Evolutionary conservation across 1,284 basidiomycete species (phyloP), one percentile per base, ranked within the genome.

Genomic region (Moesziomyces sp.): DNA sequence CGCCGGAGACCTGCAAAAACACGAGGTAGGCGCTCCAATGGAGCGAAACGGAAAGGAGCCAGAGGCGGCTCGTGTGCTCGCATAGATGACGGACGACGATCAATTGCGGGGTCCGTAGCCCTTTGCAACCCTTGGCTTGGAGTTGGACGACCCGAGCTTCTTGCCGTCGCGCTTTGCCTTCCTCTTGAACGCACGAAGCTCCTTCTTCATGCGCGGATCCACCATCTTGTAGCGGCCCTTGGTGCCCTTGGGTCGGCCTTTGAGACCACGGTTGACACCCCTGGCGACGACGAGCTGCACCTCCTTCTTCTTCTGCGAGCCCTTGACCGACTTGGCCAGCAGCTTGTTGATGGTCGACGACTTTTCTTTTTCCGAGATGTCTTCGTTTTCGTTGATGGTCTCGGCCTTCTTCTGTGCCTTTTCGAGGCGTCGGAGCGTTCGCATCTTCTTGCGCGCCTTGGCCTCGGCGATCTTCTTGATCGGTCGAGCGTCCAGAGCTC

Each of bases 401-500:
- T 98, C 95, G 2, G 96, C 97, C 86, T 97, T 98, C 86, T 93
- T 94, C 88, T 94, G 90, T 16, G 93, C 93, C 85, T 94, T 96
- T 78, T 97, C 93, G 21, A 98, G 86, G 51, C 91, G 87, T 79
- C 93, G 91, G 21, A 89, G 88, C 5, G 94, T 93, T 85, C 92
- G 93, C 84, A 93, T 86, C 87, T 99, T 99, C 87, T 99, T 99
- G 68, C 97, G 89, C 40, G 93, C 94, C 86, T 99, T 99, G 46
- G 97, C 97, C 86, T 99, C 97, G 19, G 96, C 97, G 13, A 99
- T 88, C 88, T 99, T 99, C 87, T 98, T 99, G 86, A 99, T 99
- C 18, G 97, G 97, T 14, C 97, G 90, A 3, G 96, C 95, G 83
- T 99, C 94, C 48, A 99, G 87, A 6, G 94, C 93, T 24, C 95